phyloP scores from a whole-genome alignment of 2,329 filamentous ascomycete species.

The Neofusicoccum sp. region DNA sequence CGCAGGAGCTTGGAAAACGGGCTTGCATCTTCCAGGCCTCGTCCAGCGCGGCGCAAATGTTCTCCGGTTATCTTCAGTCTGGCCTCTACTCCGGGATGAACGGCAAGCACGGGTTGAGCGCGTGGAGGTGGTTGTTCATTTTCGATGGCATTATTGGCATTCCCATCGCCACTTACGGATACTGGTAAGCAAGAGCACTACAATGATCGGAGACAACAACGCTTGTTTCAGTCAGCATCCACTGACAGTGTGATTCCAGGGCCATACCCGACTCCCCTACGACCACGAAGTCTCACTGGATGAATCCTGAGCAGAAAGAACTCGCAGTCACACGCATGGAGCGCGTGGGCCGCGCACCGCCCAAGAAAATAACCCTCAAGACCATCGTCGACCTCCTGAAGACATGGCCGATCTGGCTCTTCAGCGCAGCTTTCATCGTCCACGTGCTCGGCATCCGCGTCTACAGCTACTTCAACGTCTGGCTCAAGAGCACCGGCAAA shows the following conservation, averaged over 20 bases:
- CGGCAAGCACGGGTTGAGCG: conserved; percentile 2
- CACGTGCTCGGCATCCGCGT: conserved; percentile 22
- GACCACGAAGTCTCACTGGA: conserved; percentile 19
- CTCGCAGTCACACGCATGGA: conserved; percentile 19
- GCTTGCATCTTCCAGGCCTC: conserved; percentile 63
- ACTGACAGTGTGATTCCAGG: not conserved
- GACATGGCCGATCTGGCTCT: conserved; percentile 16
- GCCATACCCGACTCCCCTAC: conserved; percentile 16
- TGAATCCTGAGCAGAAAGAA: conserved; percentile 9
- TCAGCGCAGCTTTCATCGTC: conserved; percentile 20
- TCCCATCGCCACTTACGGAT: not conserved
- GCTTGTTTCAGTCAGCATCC: not conserved
- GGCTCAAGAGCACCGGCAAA: conserved; percentile 20
- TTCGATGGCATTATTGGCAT: conserved; percentile 3
- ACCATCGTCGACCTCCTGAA: not conserved
- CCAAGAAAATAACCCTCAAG: not conserved
- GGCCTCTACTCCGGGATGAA: conserved; percentile 7
- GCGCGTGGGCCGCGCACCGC: not conserved
- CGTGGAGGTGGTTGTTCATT: conserved; percentile 21
- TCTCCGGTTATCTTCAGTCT: conserved; percentile 14
- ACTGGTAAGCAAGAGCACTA: not conserved
- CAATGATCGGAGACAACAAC: not conserved
- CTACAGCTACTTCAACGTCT: conserved; percentile 24
- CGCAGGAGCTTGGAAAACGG: conserved; percentile 54
- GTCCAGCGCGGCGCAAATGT: conserved; percentile 22